A percentile compares a stretch with the other conserved stretches of the same genome.
Evolutionary conservation across 169 alveolate genomes (phyloP).

Genomic region (Eimeria mitis): DNA sequence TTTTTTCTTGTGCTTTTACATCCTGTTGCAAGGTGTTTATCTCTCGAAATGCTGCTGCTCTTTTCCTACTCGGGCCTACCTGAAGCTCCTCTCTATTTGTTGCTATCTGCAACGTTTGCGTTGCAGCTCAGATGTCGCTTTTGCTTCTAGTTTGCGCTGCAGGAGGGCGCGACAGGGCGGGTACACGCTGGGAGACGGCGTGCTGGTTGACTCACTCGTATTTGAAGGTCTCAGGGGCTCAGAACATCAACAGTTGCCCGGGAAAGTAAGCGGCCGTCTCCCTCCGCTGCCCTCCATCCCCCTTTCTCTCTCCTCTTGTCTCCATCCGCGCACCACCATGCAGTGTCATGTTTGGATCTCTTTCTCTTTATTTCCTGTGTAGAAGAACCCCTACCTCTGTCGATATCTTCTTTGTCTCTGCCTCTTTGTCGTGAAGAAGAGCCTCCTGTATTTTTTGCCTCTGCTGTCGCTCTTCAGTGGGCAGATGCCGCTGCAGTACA

Average conservation of each 20-base stretch:
- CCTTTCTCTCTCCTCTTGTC: neutral
- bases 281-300: neutral
- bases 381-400: too few species aligned
- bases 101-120: neutral
- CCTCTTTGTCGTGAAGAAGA: neutral
- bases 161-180: constrained; percentile 78
- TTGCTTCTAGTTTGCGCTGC: neutral
- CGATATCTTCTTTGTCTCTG: too few species aligned
- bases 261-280: neutral
- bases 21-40: neutral
- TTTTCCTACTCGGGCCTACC: neutral
- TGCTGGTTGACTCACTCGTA: constrained; percentile 87
- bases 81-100: neutral
- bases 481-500: constrained; percentile 91
- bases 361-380: neutral
- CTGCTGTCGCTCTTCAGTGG: constrained; percentile 79
- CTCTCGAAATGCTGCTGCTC: neutral
- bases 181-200: constrained; percentile 86
- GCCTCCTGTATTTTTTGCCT: neutral
- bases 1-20: neutral
- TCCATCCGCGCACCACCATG: neutral
- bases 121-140: neutral
- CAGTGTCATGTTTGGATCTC: neutral
- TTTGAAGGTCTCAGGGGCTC: constrained; percentile 91
- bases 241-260: neutral